phyloP scores from a whole-genome alignment of 768 basidiomycete species.

The Phanerochaete carnosa region DNA sequence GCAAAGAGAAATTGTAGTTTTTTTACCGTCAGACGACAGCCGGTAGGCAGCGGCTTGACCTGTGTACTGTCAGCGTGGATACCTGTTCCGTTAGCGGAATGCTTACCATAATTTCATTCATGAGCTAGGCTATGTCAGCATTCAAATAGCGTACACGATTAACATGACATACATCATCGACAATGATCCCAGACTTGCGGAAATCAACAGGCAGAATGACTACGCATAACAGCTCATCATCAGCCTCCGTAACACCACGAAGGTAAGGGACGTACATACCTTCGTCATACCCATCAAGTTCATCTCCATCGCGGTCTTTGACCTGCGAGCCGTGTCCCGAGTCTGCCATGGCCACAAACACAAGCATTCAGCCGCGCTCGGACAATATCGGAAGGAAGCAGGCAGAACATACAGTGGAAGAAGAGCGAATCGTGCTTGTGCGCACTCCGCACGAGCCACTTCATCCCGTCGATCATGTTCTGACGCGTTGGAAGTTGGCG shows the following conservation, averaged over 20 bases:
- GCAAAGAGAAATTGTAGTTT: not conserved
- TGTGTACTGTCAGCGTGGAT: not conserved
- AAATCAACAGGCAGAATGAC: constrained; percentile 86
- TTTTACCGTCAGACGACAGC: constrained; percentile 85
- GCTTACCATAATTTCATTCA: constrained; percentile 77
- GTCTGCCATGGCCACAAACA: constrained; percentile 37
- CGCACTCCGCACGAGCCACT: constrained; percentile 86
- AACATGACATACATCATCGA: constrained; percentile 74
- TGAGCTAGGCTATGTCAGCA: constrained; percentile 35
- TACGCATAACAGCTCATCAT: constrained; percentile 28
- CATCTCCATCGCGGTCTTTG: constrained; percentile 78
- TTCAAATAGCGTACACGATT: not conserved
- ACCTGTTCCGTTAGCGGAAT: not conserved
- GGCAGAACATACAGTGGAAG: constrained; percentile 73
- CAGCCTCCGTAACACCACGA: too few relatives aligned
- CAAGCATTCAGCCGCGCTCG: not conserved
- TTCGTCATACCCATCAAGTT: constrained; percentile 83
- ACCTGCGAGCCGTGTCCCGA: constrained; percentile 89
- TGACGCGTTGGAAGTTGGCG: constrained; percentile 68
- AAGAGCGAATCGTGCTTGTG: constrained; percentile 82
- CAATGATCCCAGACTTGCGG: constrained; percentile 68
- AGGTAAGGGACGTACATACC: constrained; percentile 34
- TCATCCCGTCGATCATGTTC: constrained; percentile 87
- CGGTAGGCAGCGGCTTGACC: constrained; percentile 66
- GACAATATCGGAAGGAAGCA: too few relatives aligned